These are phyloP conservation scores for Pterula multifida DNA, from an alignment of 1,284 basidiomycete species.

Conservation along the genomic window DNA sequence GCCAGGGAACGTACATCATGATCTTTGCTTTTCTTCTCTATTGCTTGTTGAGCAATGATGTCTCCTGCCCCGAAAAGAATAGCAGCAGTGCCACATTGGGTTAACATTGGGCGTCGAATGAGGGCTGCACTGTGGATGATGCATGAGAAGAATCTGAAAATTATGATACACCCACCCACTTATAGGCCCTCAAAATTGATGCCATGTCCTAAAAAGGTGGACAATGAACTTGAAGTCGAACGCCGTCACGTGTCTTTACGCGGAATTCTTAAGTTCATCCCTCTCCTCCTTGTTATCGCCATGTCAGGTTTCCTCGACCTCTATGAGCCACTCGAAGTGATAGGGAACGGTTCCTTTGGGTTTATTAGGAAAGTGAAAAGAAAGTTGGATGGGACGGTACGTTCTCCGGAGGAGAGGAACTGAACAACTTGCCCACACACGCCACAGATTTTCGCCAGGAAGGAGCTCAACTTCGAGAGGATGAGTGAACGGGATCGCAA, in stretches of 20 bases:
- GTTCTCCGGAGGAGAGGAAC: constrained; percentile 19
- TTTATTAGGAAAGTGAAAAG: constrained; percentile 89
- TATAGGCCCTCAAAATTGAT: neutral
- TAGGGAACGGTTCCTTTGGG: constrained; percentile 96
- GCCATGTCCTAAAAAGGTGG: neutral
- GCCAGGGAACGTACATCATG: constrained; percentile 72
- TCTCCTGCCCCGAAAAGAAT: constrained; percentile 72
- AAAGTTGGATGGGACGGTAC: constrained; percentile 73
- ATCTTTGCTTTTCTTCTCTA: constrained; percentile 53
- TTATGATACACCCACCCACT: neutral
- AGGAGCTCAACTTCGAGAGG: constrained; percentile 91
- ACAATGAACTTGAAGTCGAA: neutral
- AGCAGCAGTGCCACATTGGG: constrained; percentile 56
- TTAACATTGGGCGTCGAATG: constrained; percentile 48
- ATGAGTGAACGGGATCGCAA: constrained; percentile 90
- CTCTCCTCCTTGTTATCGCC: neutral
- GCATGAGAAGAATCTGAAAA: neutral
- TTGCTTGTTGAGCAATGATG: constrained; percentile 69
- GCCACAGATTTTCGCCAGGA: constrained; percentile 73
- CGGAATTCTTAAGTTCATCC: neutral
- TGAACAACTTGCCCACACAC: neutral
- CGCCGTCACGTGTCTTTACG: constrained; percentile 1
- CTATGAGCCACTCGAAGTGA: constrained; percentile 83
- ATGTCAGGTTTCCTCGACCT: constrained; percentile 45
- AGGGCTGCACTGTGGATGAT: constrained; percentile 36